Evolutionary conservation across 495 filamentous ascomycete genomes (phyloP), one percentile per base, ranked within the genome.

Genomic region (Ramalina intermedia): DNA sequence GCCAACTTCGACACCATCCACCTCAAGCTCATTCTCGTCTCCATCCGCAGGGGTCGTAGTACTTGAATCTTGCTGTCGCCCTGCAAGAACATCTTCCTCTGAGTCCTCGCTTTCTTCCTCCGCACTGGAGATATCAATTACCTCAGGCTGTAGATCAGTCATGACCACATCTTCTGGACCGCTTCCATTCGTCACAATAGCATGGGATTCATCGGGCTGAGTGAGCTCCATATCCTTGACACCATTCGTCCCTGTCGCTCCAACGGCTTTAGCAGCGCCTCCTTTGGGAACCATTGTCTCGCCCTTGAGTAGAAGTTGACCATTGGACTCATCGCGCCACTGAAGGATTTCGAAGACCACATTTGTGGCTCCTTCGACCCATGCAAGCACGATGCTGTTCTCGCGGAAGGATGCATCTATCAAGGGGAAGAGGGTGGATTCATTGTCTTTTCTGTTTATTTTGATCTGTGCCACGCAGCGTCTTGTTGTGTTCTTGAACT

Each of bases 151-250:
- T 7, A 57, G 48, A 38, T 55, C 50, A 54, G 41, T 27, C 46
- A 44, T 41, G 56, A 29, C 36, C 48, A 54, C 61, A 37, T 46
- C 43, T 20, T 48, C 52, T 20, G 40, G 51, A 17, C 56, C 56
- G 18, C 53, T 60, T 12, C 53, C 63, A 17, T 61, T 58, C 11
- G 56, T 58, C 14, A 95, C 82, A 4, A 81, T 73, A 37, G 84
- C 70, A 47, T 68, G 76, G 14, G 83, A 78, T 59, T 94, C 86
- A 63, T 94, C 79, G 40, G 94, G 79, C 33, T 72, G 73, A 48
- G 57, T 69, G 52, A 81, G 73, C 37, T 69, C 75, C 29, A 73
- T 55, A 18, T 76, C 67, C 52, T 79, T 85, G 29, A 74, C 71
- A 41, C 74, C 79, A 49, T 79, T 78, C 62, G 75, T 78, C 33